Base-by-base conservation (phyloP, 495 filamentous ascomycete genomes). In the Talaromyces trachyspermus region DNA sequence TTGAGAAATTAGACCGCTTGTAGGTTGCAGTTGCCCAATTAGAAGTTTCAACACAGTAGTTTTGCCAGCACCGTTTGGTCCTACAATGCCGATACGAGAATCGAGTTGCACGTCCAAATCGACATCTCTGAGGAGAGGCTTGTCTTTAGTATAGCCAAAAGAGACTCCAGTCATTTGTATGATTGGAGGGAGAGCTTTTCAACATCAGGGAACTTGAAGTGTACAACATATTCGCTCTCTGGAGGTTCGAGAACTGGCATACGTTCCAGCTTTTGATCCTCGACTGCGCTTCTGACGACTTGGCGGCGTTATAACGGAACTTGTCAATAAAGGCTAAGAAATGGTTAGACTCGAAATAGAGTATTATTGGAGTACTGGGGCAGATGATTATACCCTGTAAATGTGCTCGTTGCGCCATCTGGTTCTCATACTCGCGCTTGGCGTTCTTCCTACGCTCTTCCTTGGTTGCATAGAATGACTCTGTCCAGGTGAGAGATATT, bases 241-340 rank as follows among this genome's bases (percentile, higher is more conserved):
- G 92, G 92, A 2, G 88, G 69, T 57, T 95, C 85, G 19, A 97
- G 79, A 3, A 95, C 72, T 0, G 94, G 94, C 83, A 99, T 95
- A 54, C 84, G 87, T 65, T 99, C 94, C 22, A 99, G 76, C 62
- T 99, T 99, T 99, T 99, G 75, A 99, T 97, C 49, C 92, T 78
- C 0, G 89, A 95, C 57, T 99, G 92, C 2, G 92, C 92, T 72
- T 99, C 92, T 12, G 90, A 95, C 0, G 94, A 95, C 61, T 99
- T 99, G 57, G 94, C 92, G 11, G 92, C 92, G 61, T 99, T 99
- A 79, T 99, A 99, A 22, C 92, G 83, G 78, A 99, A 97, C 68
- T 99, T 99, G 75, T 99, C 92, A 66, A 99, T 97, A 69, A 99
- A 99, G 25, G 86, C 83, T 76, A 77, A 69, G 25, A 50, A 32